Evolutionary conservation across 1,284 basidiomycete genomes (phyloP), one percentile per base, ranked within the genome.

Genomic region (Ganoderma sinense): DNA sequence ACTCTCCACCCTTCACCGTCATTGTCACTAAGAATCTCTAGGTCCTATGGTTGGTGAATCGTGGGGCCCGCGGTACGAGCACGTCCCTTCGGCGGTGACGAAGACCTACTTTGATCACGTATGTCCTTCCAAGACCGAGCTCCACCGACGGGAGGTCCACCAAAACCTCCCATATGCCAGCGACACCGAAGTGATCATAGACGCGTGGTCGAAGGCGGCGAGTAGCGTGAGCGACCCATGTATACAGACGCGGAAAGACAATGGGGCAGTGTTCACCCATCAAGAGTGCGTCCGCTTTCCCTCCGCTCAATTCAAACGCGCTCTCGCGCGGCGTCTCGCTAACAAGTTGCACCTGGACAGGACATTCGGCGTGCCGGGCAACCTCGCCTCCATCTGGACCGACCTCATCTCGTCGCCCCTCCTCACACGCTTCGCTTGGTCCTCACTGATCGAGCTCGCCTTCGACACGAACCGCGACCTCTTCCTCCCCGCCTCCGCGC

Each of bases 381-480:
- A 88, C 4, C 80, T 89, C 0, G 83, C 86, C 4, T 74, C 53
- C 16, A 56, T 90, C 6, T 85, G 86, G 74, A 83, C 83, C 0
- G 75, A 81, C 0, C 80, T 91, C 43, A 78, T 78, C 16, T 74
- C 76, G 0, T 90, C 89, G 0, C 88, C 89, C 11, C 84, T 89
- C 65, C 76, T 91, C 51, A 77, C 78, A 2, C 73, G 83, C 40
- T 91, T 88, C 74, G 74, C 80, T 1, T 91, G 90, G 90, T 91
- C 91, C 0, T 84, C 87, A 0, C 85, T 91, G 55, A 86, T 92
- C 55, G 82, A 84, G 31, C 79, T 82, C 39, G 88, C 86, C 2
- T 78, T 90, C 62, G 72, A 72, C 45, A 72, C 56, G 14, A 86
- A 86, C 66, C 77, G 72, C n/a, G 76, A 76, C 53, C 70, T 85